Percentiles rank a stretch among this genome's conserved stretches.
phyloP scores from a whole-genome alignment of 192 early-diverging fungal genomes.

The Phycomyces nitens region DNA sequence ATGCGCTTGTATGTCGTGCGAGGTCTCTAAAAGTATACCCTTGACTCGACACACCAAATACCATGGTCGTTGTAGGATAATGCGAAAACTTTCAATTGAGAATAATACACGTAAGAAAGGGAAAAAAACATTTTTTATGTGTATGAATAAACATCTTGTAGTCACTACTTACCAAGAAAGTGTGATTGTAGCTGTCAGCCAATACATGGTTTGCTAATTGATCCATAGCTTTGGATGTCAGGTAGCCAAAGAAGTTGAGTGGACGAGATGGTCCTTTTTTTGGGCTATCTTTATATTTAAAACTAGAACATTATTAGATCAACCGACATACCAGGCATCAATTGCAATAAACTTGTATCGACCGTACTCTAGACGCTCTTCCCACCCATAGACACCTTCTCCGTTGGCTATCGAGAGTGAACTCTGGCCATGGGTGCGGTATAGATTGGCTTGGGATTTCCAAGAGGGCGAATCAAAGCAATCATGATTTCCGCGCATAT shows the following conservation, averaged over 20 bases:
- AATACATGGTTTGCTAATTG: constrained; percentile 53
- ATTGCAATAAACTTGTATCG: constrained; percentile 79
- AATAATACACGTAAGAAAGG: not conserved
- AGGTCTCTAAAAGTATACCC: constrained; percentile 60
- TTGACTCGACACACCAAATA: constrained; percentile 63
- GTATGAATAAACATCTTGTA: no score
- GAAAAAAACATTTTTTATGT: not conserved
- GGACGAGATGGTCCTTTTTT: constrained; percentile 71
- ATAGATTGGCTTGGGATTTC: constrained; percentile 60
- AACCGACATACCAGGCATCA: constrained; percentile 65
- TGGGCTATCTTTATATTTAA: constrained; percentile 36
- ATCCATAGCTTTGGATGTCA: constrained; percentile 74
- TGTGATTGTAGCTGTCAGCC: constrained; percentile 48
- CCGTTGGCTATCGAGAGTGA: constrained; percentile 37
- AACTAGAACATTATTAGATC: not conserved
- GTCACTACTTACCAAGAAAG: constrained; percentile 54
- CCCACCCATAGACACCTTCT: constrained; percentile 47
- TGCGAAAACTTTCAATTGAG: constrained; percentile 48
- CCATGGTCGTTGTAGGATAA: constrained; percentile 79
- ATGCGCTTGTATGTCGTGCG: constrained; percentile 61
- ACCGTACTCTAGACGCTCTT: constrained; percentile 65
- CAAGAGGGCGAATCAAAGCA: constrained; percentile 78
- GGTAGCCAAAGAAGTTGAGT: constrained; percentile 88
- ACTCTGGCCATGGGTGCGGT: constrained; percentile 48
- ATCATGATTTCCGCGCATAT: constrained; percentile 94